These are phyloP conservation scores for Nannochloris sp. DNA, from an alignment of 139 green algal species.

Conservation along the genomic window DNA sequence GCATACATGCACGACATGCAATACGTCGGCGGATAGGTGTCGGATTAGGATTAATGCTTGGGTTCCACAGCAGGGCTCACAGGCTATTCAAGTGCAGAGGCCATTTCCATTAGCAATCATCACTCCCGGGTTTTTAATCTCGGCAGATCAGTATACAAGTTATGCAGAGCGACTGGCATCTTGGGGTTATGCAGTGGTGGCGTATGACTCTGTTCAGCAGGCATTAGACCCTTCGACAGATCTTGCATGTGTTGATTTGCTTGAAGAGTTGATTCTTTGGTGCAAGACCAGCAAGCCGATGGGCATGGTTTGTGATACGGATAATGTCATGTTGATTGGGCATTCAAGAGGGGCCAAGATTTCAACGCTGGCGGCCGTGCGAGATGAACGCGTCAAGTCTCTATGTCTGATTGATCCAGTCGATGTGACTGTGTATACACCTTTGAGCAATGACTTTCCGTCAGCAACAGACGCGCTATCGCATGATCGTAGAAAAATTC, in stretches of 20 bases:
- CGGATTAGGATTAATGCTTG: constrained; percentile 48
- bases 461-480: constrained; percentile 45
- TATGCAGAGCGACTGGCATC: constrained; percentile 38
- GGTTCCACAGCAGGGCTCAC: constrained; percentile 44
- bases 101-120: constrained; percentile 83
- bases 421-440: constrained; percentile 69
- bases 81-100: constrained; percentile 9
- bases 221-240: constrained; percentile 60
- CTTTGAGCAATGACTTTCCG: constrained; percentile 36
- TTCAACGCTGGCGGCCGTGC: constrained; percentile 51
- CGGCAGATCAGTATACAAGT: constrained; percentile 51
- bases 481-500: constrained; percentile 6
- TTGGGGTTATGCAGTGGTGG: constrained; percentile 37
- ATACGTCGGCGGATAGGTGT: constrained; percentile 56
- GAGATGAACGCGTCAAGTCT: constrained; percentile 51
- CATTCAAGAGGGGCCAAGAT: constrained; percentile 72
- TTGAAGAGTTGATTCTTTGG: constrained; percentile 65
- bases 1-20: constrained; percentile 65
- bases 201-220: constrained; percentile 54
- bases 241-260: constrained; percentile 46
- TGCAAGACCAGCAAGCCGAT: constrained; percentile 40
- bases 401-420: constrained; percentile 82
- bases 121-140: constrained; percentile 73
- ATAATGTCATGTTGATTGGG: constrained; percentile 41
- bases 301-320: constrained; percentile 36